These are phyloP conservation scores for Physcomitrium patens DNA, from an alignment of 225 moss, liverwort and hornwort genomes.

Conservation along the genomic window DNA sequence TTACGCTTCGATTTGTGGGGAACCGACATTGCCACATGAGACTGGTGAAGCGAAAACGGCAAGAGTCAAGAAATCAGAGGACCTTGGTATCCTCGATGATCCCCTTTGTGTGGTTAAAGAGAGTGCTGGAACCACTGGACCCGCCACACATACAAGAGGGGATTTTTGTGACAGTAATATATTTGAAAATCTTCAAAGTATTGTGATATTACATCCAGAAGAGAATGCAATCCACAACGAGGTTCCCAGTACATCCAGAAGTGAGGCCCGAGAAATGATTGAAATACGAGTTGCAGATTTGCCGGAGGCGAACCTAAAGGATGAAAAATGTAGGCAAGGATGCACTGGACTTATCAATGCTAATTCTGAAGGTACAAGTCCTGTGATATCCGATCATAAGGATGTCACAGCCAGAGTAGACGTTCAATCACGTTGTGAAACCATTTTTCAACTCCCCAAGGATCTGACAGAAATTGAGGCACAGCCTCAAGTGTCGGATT, in stretches of 20 bases:
- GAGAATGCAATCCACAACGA: conserved; percentile 33
- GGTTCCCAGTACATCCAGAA: conserved; percentile 17
- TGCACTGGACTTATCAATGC: neutral
- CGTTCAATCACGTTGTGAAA: conserved; percentile 33
- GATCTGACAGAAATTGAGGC: conserved; percentile 21
- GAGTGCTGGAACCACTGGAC: conserved; percentile 15
- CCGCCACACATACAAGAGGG: conserved; percentile 24
- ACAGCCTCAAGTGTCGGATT: conserved; percentile 11
- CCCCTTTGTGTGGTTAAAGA: conserved; percentile 8
- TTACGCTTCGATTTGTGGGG: conserved; percentile 12
- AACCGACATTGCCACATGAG: conserved; percentile 18
- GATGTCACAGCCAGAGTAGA: conserved; percentile 11
- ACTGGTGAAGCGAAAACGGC: conserved; percentile 11
- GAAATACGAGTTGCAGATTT: conserved; percentile 11
- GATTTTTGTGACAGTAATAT: conserved; percentile 47
- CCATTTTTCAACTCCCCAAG: conserved; percentile 21
- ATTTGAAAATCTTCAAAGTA: conserved; percentile 40
- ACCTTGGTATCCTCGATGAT: conserved; percentile 7
- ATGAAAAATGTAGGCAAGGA: conserved; percentile 19
- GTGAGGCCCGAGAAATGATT: conserved; percentile 11
- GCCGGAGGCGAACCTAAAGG: conserved; percentile 8
- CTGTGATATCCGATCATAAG: conserved; percentile 14
- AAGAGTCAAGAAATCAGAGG: conserved; percentile 28
- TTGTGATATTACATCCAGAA: conserved; percentile 40
- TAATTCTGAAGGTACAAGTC: neutral